phyloP scores from a whole-genome alignment of 129 eudicot genomes.

The Rutidosis leptorrhynchoides region DNA sequence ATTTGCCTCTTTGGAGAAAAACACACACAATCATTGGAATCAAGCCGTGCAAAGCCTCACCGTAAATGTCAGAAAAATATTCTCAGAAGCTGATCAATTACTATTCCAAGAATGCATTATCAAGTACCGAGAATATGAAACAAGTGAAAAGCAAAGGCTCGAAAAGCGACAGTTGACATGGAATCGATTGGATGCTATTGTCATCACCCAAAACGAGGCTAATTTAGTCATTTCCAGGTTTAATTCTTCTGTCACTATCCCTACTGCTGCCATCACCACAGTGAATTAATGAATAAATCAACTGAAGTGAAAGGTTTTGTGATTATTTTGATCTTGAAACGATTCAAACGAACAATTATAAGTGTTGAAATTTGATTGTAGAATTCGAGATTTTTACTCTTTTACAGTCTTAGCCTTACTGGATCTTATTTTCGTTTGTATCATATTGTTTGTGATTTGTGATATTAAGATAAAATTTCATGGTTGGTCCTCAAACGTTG shows the following conservation, averaged over 20 bases:
- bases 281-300: neutral
- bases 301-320: no score
- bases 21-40: slow-evolving; percentile 58
- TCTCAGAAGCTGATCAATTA: slow-evolving; percentile 50
- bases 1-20: slow-evolving; percentile 58
- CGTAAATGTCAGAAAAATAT: slow-evolving; percentile 52
- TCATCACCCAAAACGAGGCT: slow-evolving; percentile 37
- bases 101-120: slow-evolving; percentile 51
- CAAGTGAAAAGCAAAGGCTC: slow-evolving; percentile 37
- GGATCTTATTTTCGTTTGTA: no score
- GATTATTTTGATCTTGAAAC: no score
- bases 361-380: no score
- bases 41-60: slow-evolving; percentile 72
- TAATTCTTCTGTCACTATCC: slow-evolving; percentile 16
- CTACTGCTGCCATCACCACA: neutral
- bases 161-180: slow-evolving; percentile 46
- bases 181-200: slow-evolving; percentile 48
- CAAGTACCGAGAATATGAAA: slow-evolving; percentile 48
- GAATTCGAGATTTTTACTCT: no score
- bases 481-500: no score
- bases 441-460: no score
- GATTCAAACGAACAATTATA: no score
- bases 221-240: slow-evolving; percentile 37
- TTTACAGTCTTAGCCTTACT: no score
- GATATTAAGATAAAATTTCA: no score